Evolutionary conservation across 1,284 basidiomycete genomes (phyloP), one percentile per base, ranked within the genome.

Genomic region (Irpex rosettiformis): DNA sequence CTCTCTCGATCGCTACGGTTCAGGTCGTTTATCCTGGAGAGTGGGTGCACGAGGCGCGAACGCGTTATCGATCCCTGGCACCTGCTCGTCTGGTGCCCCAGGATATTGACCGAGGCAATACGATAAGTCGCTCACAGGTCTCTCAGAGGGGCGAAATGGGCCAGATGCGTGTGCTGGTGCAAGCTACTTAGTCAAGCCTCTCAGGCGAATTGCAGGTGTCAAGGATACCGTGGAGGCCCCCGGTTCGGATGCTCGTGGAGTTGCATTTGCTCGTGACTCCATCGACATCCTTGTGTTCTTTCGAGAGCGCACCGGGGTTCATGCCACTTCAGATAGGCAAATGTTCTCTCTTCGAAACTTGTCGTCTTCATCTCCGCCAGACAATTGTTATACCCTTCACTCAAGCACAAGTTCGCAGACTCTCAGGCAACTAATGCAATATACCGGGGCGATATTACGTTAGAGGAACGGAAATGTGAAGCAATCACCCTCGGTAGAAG

Each of bases 291-390:
- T 55, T 57, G 61, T 60, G 62, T 56, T 56, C 42, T 48, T 27
- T 55, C 6, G 33, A 7, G 8, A 52, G 62, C 52, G 66, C 62
- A 59, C 64, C 70, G 67, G 64, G 63, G 58, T 61, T 45, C 65
- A 64, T 64, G 62, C 64, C 61, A 59, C 21, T 22, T 58, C 51
- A 63, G 61, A 66, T 63, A 69, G 66, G 66, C 66, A 68, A 63
- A 60, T 52, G 47, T 24, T 54, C 24, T 24, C 47, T 59, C 24
- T 51, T 30, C 48, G 42, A 11, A 16, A 8, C 16, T 16, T 37
- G 10, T 37, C 33, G 10, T 37, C 33, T 37, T 37, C 16, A n/a
- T 37, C 10, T 51, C 48, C 3, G 22, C 24, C 48, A 28, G 27
- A 27, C 24, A 24, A 22, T 24, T 22, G 48, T 51, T 51, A n/a